Percentiles rank a stretch among this genome's conserved stretches.
Evolutionary conservation across 148 eudicot species (phyloP).

Genomic region (Heliosperma pusillum): DNA sequence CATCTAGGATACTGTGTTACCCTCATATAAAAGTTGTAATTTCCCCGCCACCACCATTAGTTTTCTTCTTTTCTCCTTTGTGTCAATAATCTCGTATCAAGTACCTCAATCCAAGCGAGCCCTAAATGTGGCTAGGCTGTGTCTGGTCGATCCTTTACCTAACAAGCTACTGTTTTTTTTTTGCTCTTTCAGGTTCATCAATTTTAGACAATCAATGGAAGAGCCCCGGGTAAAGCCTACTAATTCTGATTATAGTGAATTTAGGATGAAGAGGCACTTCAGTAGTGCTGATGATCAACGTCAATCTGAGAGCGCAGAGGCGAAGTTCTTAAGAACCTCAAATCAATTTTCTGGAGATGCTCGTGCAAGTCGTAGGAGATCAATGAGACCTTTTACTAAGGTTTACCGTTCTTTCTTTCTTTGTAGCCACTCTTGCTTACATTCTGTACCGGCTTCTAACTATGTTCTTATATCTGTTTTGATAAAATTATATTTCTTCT

Average conservation of each 20-base stretch:
- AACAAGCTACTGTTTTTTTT: conserved; percentile 11
- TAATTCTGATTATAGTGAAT: conserved; percentile 19
- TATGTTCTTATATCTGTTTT: neutral
- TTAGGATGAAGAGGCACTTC: conserved; percentile 28
- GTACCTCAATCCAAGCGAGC: too few species aligned
- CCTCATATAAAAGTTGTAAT: too few species aligned
- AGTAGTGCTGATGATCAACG: conserved; percentile 20
- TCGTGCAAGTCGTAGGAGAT: conserved; percentile 35
- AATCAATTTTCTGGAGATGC: conserved; percentile 27
- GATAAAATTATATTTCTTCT: neutral
- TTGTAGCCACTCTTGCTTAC: neutral
- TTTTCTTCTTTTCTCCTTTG: too few species aligned
- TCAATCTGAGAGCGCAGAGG: conserved; percentile 20
- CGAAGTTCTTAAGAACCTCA: conserved; percentile 30
- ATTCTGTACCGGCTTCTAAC: neutral
- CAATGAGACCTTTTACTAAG: conserved; percentile 37
- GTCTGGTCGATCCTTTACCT: neutral
- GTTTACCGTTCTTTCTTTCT: conserved; percentile 20
- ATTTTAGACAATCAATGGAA: conserved; percentile 15
- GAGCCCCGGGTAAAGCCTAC: conserved; percentile 16
- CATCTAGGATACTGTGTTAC: too few species aligned
- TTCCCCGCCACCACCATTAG: too few species aligned
- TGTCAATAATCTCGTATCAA: too few species aligned
- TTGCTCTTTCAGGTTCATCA: conserved; percentile 27
- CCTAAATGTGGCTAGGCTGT: conserved; percentile 9